Conservation (phyloP, 1,284 basidiomycete species). For the Boletus mariae region DNA sequence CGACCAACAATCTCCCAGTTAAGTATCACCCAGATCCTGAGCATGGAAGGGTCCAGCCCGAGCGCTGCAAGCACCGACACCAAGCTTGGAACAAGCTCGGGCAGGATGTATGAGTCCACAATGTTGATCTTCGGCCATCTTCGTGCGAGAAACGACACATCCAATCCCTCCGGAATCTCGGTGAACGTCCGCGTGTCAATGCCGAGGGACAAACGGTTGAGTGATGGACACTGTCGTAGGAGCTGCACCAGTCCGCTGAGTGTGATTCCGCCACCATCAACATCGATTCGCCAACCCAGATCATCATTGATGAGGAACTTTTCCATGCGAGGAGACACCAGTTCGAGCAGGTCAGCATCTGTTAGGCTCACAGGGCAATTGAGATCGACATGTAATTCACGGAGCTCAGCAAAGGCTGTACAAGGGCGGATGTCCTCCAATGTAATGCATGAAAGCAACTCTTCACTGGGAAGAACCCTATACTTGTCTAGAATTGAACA, state of each 20-base stretch:
- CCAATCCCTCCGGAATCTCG: background rate
- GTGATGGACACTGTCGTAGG: too few species aligned
- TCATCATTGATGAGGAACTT: background rate
- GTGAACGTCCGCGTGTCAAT: background rate
- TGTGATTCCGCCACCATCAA: background rate
- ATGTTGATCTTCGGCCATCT: background rate
- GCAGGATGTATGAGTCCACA: background rate
- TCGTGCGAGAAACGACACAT: background rate
- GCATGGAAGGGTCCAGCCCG: too few species aligned
- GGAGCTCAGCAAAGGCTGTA: background rate
- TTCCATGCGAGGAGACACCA: too few species aligned
- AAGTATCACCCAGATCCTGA: too few species aligned
- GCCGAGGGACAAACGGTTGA: too few species aligned
- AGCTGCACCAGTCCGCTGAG: background rate
- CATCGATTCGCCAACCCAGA: background rate
- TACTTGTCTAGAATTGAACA: too few species aligned
- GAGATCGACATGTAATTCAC: background rate
- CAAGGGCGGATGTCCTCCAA: background rate
- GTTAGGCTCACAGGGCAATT: background rate
- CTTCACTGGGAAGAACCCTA: background rate
- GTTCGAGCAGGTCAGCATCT: background rate
- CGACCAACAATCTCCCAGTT: too few species aligned
- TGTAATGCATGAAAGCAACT: background rate
- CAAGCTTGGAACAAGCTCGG: background rate
- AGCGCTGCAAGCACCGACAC: too few species aligned